A percentile compares a stretch with the other conserved stretches of the same genome.
These are phyloP conservation scores for Podila horticola DNA, from an alignment of 192 early-diverging fungal species.

Conservation along the genomic window DNA sequence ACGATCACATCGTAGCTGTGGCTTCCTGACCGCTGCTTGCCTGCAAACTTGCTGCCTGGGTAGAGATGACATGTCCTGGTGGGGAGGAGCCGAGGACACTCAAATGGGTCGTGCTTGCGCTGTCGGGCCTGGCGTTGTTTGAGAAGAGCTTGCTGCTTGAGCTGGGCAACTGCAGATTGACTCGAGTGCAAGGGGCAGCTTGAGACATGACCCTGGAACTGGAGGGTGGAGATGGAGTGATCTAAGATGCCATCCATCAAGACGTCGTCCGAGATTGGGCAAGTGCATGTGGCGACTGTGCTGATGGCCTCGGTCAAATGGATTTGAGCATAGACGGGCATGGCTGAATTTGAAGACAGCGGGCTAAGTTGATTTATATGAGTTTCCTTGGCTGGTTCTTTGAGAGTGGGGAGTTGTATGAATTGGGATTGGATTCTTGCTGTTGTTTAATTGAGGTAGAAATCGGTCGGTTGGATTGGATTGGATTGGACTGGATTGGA, in stretches of 20 bases:
- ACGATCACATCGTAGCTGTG: constrained; percentile 76
- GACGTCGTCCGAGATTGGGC: neutral
- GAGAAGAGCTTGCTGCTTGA: neutral
- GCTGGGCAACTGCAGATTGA: neutral
- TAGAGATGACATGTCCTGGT: constrained; percentile 59
- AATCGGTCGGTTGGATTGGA: neutral
- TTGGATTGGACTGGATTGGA: neutral
- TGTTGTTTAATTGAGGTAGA: neutral
- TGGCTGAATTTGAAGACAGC: neutral
- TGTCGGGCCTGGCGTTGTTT: neutral
- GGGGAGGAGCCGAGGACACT: constrained; percentile 30
- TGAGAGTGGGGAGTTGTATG: neutral
- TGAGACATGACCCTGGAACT: neutral
- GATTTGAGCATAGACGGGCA: neutral
- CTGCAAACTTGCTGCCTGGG: constrained; percentile 71
- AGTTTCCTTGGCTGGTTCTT: neutral
- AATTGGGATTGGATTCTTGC: neutral
- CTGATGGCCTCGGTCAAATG: neutral
- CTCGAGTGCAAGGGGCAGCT: neutral
- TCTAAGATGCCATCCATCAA: neutral
- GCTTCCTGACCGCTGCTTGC: constrained; percentile 72
- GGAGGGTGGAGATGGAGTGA: neutral
- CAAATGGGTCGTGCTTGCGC: constrained; percentile 20
- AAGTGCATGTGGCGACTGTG: neutral
- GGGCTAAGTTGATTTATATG: neutral